phyloP scores from a whole-genome alignment of 441 rosid species.

The Flueggea neowawraea region DNA sequence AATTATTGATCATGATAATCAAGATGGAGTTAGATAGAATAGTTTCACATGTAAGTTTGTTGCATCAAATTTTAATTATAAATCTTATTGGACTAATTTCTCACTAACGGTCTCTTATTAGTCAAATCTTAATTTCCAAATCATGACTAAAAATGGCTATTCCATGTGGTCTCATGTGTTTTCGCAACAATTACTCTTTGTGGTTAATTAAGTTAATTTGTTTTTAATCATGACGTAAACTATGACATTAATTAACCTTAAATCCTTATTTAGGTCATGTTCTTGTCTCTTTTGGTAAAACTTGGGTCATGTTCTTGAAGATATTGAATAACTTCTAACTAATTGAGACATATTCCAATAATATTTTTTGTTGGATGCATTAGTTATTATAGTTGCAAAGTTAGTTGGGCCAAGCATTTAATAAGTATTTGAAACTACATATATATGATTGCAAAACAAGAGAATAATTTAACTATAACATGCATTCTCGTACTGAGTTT shows the following conservation, averaged over 20 bases:
- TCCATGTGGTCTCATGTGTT: constrained; percentile 58
- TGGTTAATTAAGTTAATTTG: too few species aligned
- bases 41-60: too few species aligned
- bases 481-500: background rate
- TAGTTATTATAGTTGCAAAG: constrained; percentile 33
- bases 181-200: background rate
- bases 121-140: constrained; percentile 6
- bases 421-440: too few species aligned
- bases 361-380: background rate
- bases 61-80: too few species aligned
- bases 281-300: constrained; percentile 2
- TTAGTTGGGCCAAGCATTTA: constrained; percentile 15
- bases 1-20: too few species aligned
- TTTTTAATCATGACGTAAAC: too few species aligned
- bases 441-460: too few species aligned
- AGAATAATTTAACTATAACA: too few species aligned
- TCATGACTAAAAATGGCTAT: constrained; percentile 11
- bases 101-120: too few species aligned
- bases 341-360: background rate
- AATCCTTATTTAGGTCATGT: background rate
- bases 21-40: too few species aligned
- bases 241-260: too few species aligned
- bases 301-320: constrained; percentile 27
- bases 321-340: constrained; percentile 18
- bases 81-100: too few species aligned